Percentiles rank a stretch among this genome's conserved stretches.
These are phyloP conservation scores for Pyrenochaeta sp. DNA, from an alignment of 2,329 filamentous ascomycete genomes.

Conservation along the genomic window DNA sequence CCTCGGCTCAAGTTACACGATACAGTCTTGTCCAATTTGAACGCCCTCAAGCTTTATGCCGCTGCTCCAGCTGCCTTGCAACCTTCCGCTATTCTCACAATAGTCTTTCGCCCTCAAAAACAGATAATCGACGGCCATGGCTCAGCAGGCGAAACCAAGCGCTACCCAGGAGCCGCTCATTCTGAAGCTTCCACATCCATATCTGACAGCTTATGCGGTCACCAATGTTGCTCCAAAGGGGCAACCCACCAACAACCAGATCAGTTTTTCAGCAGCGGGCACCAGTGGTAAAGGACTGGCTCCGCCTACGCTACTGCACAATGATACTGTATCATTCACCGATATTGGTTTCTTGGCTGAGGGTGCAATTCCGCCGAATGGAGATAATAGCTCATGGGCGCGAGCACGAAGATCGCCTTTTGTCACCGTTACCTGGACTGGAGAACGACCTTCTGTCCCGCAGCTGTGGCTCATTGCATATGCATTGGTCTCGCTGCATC, in stretches of 20 bases:
- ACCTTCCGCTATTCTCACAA: constrained; percentile 7
- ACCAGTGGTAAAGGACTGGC: constrained; percentile 27
- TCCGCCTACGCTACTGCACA: constrained; percentile 38
- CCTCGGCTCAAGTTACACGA: constrained; percentile 35
- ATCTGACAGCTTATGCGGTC: constrained; percentile 46
- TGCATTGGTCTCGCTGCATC: constrained; percentile 55
- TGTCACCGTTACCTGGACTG: constrained; percentile 54
- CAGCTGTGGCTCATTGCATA: constrained; percentile 60
- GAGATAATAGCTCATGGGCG: constrained; percentile 54
- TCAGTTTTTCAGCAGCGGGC: constrained; percentile 27
- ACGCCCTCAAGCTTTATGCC: constrained; percentile 15
- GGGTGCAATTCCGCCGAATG: constrained; percentile 33
- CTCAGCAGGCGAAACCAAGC: constrained; percentile 23
- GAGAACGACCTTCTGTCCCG: constrained; percentile 51
- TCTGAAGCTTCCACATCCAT: constrained; percentile 49
- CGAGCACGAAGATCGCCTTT: constrained; percentile 55
- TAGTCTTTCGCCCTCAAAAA: constrained; percentile 5
- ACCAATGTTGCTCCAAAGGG: constrained; percentile 30
- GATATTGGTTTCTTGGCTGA: constrained; percentile 35
- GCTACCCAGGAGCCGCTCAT: constrained; percentile 31
- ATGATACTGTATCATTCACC: constrained; percentile 39
- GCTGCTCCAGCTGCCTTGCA: constrained; percentile 11
- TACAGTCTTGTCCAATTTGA: constrained; percentile 8
- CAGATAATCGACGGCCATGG: constrained; percentile 22
- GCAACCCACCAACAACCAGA: constrained; percentile 29